Conservation (phyloP, 129 eudicot genomes). For the Tagetes patula region DNA sequence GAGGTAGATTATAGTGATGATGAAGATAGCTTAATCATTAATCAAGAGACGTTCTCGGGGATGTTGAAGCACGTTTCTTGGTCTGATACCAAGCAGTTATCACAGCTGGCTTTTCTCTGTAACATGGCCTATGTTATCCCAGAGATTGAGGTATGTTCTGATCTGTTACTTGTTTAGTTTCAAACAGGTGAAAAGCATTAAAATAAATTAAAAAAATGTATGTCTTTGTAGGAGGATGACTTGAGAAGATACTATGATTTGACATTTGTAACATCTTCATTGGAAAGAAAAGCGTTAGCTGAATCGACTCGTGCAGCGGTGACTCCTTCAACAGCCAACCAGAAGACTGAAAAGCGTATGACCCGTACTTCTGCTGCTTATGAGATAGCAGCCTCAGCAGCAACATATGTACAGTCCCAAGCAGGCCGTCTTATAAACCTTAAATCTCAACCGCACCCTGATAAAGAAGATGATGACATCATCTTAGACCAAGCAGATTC, state of each 20-base stretch:
- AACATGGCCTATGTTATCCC: constrained; percentile 83
- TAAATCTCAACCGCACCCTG: constrained; percentile 28
- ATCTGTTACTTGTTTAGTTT: constrained; percentile 5
- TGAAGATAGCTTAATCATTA: constrained; percentile 36
- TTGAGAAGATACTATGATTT: constrained; percentile 61
- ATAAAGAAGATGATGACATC: constrained; percentile 19
- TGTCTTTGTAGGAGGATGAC: constrained; percentile 52
- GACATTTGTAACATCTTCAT: constrained; percentile 68
- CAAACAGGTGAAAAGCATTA: neutral
- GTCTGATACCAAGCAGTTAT: constrained; percentile 68
- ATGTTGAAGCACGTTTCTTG: constrained; percentile 54
- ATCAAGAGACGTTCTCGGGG: constrained; percentile 44
- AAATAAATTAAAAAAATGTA: neutral
- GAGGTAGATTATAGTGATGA: constrained; percentile 64
- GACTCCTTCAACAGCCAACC: constrained; percentile 22
- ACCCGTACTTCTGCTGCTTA: constrained; percentile 51
- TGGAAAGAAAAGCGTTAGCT: constrained; percentile 64
- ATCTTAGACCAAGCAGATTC: constrained; percentile 27
- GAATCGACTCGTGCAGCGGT: constrained; percentile 34
- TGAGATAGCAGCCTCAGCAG: constrained; percentile 81
- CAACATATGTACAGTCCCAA: constrained; percentile 64
- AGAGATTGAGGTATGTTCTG: constrained; percentile 63
- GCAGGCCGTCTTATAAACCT: constrained; percentile 42
- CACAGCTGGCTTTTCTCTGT: constrained; percentile 76
- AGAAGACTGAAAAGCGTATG: constrained; percentile 14